Conservation (phyloP, 2,329 filamentous ascomycete genomes). For the Venturiaceae sp. region DNA sequence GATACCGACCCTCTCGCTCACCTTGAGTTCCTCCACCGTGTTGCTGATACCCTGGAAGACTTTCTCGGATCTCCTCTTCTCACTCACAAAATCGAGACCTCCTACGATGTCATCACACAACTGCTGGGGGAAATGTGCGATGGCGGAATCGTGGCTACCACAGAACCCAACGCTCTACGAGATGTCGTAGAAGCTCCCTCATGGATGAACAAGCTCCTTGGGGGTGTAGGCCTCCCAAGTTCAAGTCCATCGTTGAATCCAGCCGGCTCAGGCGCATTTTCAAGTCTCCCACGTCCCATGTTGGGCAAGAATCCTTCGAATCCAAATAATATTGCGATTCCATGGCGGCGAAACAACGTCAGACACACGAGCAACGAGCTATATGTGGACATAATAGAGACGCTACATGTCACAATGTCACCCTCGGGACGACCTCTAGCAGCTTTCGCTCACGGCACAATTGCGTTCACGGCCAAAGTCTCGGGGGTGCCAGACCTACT, state of each 20-base stretch:
- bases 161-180: constrained; percentile 83
- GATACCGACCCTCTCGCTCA: constrained; percentile 85
- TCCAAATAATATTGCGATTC: constrained; percentile 38
- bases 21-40: constrained; percentile 87
- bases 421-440: constrained; percentile 82
- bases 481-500: constrained; percentile 90
- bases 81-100: constrained; percentile 75
- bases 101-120: constrained; percentile 91
- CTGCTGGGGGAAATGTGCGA: constrained; percentile 95
- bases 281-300: constrained; percentile 4
- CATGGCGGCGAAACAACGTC: constrained; percentile 87
- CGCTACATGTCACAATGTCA: constrained; percentile 75
- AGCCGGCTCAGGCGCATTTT: not conserved
- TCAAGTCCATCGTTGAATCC: constrained; percentile 22
- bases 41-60: constrained; percentile 87
- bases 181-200: constrained; percentile 90
- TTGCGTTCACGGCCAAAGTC: constrained; percentile 91
- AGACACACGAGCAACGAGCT: constrained; percentile 94
- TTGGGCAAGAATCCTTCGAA: constrained; percentile 5
- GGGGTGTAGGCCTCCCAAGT: constrained; percentile 77
- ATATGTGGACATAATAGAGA: constrained; percentile 93
- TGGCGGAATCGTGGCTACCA: constrained; percentile 77
- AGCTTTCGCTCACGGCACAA: constrained; percentile 81
- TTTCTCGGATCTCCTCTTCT: constrained; percentile 84
- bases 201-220: constrained; percentile 78